phyloP scores from a whole-genome alignment of 1,139 yeast genomes.

The Debaryomyces subglobosus region DNA sequence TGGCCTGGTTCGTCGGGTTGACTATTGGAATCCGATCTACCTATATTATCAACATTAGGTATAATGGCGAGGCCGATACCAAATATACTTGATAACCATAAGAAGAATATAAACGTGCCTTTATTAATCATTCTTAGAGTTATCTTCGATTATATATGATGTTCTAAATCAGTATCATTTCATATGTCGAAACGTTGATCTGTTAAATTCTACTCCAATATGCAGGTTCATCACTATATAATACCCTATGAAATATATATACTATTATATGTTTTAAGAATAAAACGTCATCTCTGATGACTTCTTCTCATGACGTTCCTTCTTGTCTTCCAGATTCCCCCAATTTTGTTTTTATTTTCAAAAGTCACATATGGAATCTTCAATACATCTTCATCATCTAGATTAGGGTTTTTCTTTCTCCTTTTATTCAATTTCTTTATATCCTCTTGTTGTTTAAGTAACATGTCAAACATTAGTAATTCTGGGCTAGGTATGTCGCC shows the following conservation, averaged over 20 bases:
- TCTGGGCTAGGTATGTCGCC: conserved; percentile 53
- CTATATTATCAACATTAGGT: conserved; percentile 4
- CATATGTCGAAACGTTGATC: not conserved
- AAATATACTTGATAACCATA: not conserved
- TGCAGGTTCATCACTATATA: conserved; percentile 1
- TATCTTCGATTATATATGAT: not conserved
- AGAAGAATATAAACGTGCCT: not conserved
- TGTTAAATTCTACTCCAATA: not conserved
- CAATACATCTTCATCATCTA: conserved; percentile 10
- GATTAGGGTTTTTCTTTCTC: conserved; percentile 17
- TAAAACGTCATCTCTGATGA: conserved; percentile 17
- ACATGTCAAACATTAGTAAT: conserved; percentile 28
- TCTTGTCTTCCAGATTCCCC: conserved; percentile 65
- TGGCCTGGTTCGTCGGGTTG: conserved; percentile 23
- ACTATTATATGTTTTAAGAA: not conserved
- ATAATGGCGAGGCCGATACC: not conserved
- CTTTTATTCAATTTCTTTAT: conserved; percentile 15
- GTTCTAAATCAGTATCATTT: not conserved
- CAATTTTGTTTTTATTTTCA: conserved; percentile 49
- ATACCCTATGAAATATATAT: conserved; percentile 2
- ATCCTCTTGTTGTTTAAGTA: conserved; percentile 17
- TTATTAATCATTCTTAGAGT: not conserved
- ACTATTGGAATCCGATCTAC: not conserved
- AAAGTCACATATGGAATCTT: conserved; percentile 57
- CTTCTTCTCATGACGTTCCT: conserved; percentile 61